Evolutionary conservation across 805 yeast species (phyloP).

Genomic region (Komagataella phaffii): DNA sequence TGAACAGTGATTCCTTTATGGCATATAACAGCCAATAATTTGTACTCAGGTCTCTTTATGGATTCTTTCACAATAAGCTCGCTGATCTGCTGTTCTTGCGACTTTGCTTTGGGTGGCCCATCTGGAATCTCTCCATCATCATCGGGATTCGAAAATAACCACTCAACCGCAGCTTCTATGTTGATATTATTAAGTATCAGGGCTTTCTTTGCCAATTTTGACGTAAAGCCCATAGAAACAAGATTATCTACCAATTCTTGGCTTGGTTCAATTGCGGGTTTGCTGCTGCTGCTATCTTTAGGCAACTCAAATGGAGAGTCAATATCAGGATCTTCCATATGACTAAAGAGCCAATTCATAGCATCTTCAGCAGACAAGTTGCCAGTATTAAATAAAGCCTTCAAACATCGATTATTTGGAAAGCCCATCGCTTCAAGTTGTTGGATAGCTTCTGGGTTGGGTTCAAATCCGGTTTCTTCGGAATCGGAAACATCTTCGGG

Average conservation of each 20-base stretch:
- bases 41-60: conserved; percentile 21
- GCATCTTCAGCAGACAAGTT: conserved; percentile 56
- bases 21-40: conserved; percentile 55
- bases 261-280: conserved; percentile 9
- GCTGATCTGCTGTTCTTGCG: neutral
- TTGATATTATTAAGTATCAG: conserved; percentile 43
- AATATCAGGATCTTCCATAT: conserved; percentile 73
- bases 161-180: conserved; percentile 71
- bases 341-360: conserved; percentile 81
- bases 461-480: conserved; percentile 23
- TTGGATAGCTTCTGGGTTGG: conserved; percentile 41
- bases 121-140: conserved; percentile 49
- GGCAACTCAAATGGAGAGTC: conserved; percentile 44
- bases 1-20: conserved; percentile 87
- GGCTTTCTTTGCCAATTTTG: conserved; percentile 59
- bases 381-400: conserved; percentile 64
- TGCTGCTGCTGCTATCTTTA: neutral
- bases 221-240: conserved; percentile 67
- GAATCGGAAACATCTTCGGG: conserved; percentile 15
- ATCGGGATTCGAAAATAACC: conserved; percentile 78
- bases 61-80: conserved; percentile 2
- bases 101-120: conserved; percentile 3
- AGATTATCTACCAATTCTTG: conserved; percentile 32
- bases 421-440: conserved; percentile 80
- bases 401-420: conserved; percentile 44